A percentile compares a stretch with the other conserved stretches of the same genome.
phyloP scores from a whole-genome alignment of 169 alveolate species.

The Perkinsus marinus region DNA sequence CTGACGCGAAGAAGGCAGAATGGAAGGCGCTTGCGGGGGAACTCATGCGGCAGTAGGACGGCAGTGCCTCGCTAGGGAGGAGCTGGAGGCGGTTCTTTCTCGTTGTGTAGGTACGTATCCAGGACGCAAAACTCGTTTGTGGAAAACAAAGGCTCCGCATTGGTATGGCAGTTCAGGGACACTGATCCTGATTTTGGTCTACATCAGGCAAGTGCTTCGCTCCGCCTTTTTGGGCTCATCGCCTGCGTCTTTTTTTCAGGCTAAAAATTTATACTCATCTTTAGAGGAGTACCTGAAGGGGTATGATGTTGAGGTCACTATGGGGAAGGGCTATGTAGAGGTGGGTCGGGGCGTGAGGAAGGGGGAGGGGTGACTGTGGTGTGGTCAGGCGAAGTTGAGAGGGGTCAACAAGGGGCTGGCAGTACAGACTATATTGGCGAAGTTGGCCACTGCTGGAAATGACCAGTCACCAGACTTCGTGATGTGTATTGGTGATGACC shows the following conservation, averaged over 20 bases:
- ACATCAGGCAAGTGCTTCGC: neutral
- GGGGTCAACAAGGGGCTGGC: neutral
- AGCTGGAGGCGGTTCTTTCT: neutral
- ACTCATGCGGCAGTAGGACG: constrained; percentile 17
- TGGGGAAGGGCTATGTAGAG: neutral
- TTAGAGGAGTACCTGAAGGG: constrained; percentile 6
- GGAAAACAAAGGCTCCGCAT: constrained; percentile 23
- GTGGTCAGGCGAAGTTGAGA: neutral
- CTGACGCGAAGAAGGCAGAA: neutral
- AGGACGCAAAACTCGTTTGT: constrained; percentile 21
- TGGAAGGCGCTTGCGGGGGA: constrained; percentile 20
- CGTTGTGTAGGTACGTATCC: neutral
- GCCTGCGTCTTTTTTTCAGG: constrained; percentile 3
- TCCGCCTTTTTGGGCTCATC: neutral
- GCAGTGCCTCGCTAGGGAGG: neutral
- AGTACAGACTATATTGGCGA: neutral
- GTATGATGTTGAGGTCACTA: constrained; percentile 11
- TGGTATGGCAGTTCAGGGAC: constrained; percentile 16
- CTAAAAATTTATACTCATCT: constrained; percentile 14
- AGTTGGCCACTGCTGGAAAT: neutral
- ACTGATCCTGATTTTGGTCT: constrained; percentile 22
- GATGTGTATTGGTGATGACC: neutral
- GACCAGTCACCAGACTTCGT: neutral
- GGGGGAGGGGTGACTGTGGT: neutral
- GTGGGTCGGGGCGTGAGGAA: neutral